Conservation (phyloP, 176 grass and related monocot genomes). For the Echinochloa phyllopogon region DNA sequence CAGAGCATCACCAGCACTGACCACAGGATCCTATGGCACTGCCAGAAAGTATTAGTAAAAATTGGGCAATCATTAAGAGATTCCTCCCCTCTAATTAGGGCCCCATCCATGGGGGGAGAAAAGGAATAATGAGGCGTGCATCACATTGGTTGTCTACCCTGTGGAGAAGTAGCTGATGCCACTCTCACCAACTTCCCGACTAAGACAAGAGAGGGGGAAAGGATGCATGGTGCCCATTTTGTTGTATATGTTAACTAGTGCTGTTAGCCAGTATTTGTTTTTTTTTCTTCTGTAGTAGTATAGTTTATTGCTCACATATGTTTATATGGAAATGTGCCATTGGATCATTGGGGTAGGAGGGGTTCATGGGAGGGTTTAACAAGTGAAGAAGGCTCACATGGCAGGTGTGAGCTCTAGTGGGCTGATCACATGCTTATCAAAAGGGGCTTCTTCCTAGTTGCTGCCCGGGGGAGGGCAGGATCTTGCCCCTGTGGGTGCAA, state of each 20-base stretch:
- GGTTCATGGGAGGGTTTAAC: conserved; percentile 59
- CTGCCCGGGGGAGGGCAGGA: conserved; percentile 42
- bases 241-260: conserved; percentile 32
- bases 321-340: conserved; percentile 24
- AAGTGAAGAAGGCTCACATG: conserved; percentile 63
- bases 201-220: conserved; percentile 55
- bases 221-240: conserved; percentile 40
- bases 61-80: conserved; percentile 62
- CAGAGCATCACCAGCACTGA: conserved; percentile 32
- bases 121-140: conserved; percentile 59
- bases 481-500: conserved; percentile 42
- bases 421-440: conserved; percentile 42
- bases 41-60: conserved; percentile 42
- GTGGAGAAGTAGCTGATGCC: conserved; percentile 48
- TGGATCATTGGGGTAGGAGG: conserved; percentile 44
- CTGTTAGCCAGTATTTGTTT: conserved; percentile 7
- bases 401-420: conserved; percentile 49
- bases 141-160: conserved; percentile 60
- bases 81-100: conserved; percentile 48
- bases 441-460: conserved; percentile 48
- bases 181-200: conserved; percentile 58
- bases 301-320: conserved; percentile 34
- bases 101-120: conserved; percentile 37
- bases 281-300: not conserved
- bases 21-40: conserved; percentile 42